These are phyloP conservation scores for Ophiostoma triangulosporum DNA, from an alignment of 2,329 filamentous ascomycete genomes.

Conservation along the genomic window DNA sequence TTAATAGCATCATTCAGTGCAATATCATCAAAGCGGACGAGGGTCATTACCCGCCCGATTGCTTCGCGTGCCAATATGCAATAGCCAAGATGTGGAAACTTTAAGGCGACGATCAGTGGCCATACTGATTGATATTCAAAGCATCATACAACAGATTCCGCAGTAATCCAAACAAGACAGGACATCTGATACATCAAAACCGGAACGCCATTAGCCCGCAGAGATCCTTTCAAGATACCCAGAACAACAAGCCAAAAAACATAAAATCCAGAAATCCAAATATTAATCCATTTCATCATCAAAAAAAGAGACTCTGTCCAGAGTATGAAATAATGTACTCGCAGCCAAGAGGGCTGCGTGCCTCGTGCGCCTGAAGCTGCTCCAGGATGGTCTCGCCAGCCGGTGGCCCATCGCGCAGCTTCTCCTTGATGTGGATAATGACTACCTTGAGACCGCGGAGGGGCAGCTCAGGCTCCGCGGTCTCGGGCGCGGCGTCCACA, in stretches of 20 bases:
- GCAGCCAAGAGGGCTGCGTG: conserved; percentile 56
- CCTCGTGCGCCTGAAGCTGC: conserved; percentile 55
- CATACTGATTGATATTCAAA: too few species aligned
- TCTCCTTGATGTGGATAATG: conserved; percentile 90
- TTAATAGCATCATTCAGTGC: background rate
- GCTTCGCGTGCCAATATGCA: too few species aligned
- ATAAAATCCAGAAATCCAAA: background rate
- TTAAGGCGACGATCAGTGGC: too few species aligned
- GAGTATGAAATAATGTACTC: conserved; percentile 59
- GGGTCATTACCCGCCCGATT: too few species aligned
- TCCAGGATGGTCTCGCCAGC: conserved; percentile 53
- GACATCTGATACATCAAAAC: too few species aligned
- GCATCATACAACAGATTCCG: too few species aligned
- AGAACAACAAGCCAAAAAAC: too few species aligned
- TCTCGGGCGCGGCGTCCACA: too few species aligned
- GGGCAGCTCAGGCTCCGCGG: conserved; percentile 23
- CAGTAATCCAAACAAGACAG: too few species aligned
- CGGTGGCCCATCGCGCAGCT: conserved; percentile 53
- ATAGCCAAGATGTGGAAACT: too few species aligned
- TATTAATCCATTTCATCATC: conserved; percentile 10
- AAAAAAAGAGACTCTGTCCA: conserved; percentile 47
- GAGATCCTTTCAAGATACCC: too few species aligned
- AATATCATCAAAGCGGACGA: background rate
- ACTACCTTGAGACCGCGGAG: conserved; percentile 66
- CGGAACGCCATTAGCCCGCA: too few species aligned